A percentile compares a stretch with the other conserved stretches of the same genome.
phyloP scores from a whole-genome alignment of 345 rosid genomes.

The Gossypium rotundifolium region DNA sequence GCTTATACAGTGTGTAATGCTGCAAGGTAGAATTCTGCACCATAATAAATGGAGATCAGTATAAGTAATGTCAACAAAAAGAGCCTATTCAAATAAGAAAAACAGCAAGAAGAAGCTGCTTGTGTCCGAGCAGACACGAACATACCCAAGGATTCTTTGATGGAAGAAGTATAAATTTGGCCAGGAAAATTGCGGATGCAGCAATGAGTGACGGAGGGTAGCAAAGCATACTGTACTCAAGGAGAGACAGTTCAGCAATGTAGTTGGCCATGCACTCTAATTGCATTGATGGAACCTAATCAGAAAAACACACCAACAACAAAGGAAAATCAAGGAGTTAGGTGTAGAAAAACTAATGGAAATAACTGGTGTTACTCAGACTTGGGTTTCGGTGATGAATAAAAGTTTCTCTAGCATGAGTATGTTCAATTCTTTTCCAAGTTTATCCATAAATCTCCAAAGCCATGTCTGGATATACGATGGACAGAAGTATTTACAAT shows the following conservation, averaged over 20 bases:
- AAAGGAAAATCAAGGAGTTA: background rate
- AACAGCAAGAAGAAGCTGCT: background rate
- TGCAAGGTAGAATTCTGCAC: slow-evolving; percentile 70
- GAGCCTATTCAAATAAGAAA: background rate
- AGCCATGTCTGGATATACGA: no score
- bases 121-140: background rate
- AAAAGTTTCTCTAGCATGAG: no score
- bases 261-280: slow-evolving; percentile 81
- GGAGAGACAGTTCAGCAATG: slow-evolving; percentile 65
- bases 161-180: slow-evolving; percentile 62
- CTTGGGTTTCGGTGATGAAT: no score
- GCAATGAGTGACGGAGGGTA: slow-evolving; percentile 75
- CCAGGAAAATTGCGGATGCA: slow-evolving; percentile 86
- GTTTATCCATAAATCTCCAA: no score
- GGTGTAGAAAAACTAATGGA: background rate
- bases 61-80: background rate
- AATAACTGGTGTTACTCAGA: background rate
- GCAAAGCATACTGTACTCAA: slow-evolving; percentile 72
- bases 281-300: slow-evolving; percentile 54
- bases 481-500: no score
- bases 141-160: slow-evolving; percentile 86
- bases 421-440: no score
- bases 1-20: slow-evolving; percentile 75
- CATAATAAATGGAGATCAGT: slow-evolving; percentile 3
- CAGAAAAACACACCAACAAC: slow-evolving; percentile 1